Evolutionary conservation across 345 rosid species (phyloP), one percentile per base, ranked within the genome.

Genomic region (Camelina hispida): DNA sequence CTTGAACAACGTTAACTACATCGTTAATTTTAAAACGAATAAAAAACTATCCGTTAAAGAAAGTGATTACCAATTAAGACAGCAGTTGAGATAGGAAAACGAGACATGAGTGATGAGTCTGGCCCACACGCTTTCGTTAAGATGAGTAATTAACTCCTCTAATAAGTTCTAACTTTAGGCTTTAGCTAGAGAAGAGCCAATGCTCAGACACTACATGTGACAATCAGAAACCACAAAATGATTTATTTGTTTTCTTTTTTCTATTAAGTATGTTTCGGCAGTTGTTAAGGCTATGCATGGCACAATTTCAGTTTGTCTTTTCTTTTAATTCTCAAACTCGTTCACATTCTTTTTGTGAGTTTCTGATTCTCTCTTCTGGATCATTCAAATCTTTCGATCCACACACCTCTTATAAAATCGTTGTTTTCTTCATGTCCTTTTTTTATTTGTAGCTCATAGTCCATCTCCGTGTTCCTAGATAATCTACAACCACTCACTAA

Each of bases 261-360:
- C 72, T 38, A 43, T 37, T 18, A 14, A 50, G 66, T 53, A 14
- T 59, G 66, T 61, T 74, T 75, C 69, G 73, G 55, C 74, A 51
- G 10, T 30, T 48, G 62, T 53, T 22, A 62, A 50, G 32, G 64
- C 50, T 15, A n/a, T n/a, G n/a, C n/a, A n/a, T 52, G 56, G 9
- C 63, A 7, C 57, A 32, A 9, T 61, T 35, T 51, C 56, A 44
- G 8, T 57, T 61, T 44, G 48, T 2, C 68, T 60, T 64, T 51
- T 32, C 10, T 20, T 28, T 14, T 16, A 3, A 48, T 51, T 9
- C 17, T 30, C 1, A 53, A 62, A n/a, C 68, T 69, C 46, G 7
- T 55, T 69, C 75, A 76, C 75, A 69, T 69, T 76, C 58, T 54
- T 63, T 69, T 20, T 69, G 75, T 69, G 71, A 76, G 58, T 69